These are phyloP conservation scores for Saprolegnia parasitica DNA, from an alignment of 352 stramenopile species.

Conservation along the genomic window DNA sequence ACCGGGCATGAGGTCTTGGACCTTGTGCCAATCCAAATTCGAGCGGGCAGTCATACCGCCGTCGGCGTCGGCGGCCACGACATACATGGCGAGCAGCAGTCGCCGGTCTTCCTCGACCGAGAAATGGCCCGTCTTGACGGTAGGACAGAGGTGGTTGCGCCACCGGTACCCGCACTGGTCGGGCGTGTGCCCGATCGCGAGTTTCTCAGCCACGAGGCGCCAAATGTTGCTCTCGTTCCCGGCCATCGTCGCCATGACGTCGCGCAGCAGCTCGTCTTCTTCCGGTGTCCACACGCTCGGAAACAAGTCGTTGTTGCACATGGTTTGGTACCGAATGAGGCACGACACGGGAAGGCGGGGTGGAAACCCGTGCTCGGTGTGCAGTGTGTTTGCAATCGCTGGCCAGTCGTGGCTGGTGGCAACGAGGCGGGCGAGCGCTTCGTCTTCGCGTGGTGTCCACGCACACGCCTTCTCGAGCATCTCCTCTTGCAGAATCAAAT, in stretches of 20 bases:
- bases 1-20: constrained; percentile 10
- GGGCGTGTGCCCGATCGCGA: constrained; percentile 9
- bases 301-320: background rate
- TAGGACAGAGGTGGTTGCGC: constrained; percentile 10
- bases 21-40: constrained; percentile 1
- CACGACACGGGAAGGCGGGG: constrained; percentile 4
- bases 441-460: constrained; percentile 21
- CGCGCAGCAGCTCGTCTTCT: constrained; percentile 17
- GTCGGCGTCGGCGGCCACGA: background rate
- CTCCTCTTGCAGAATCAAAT: background rate
- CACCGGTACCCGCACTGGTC: constrained; percentile 27
- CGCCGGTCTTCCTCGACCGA: constrained; percentile 19
- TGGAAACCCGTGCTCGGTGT: background rate
- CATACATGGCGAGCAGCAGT: constrained; percentile 8
- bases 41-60: background rate
- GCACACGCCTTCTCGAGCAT: background rate
- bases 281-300: constrained; percentile 12
- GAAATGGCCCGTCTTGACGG: constrained; percentile 15
- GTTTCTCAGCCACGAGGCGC: constrained; percentile 22
- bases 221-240: constrained; percentile 16
- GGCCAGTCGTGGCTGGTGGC: background rate
- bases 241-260: background rate
- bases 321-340: constrained; percentile 12
- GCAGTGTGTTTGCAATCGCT: background rate
- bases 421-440: background rate